phyloP scores from a whole-genome alignment of 2,329 filamentous ascomycete species.

The Diaporthe velutina region DNA sequence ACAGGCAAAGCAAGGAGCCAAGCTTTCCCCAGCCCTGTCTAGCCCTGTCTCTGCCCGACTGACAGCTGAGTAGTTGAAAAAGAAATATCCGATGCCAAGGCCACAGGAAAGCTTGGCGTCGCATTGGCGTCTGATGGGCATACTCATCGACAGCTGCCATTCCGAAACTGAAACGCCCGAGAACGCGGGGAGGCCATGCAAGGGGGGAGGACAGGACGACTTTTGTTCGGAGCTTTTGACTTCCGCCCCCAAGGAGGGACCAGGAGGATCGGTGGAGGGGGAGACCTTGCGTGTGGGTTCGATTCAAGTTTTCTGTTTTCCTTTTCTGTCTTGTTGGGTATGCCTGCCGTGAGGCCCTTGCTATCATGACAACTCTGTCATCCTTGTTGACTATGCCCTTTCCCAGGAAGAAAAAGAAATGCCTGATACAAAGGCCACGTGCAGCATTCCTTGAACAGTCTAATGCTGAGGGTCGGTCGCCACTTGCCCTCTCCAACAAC shows the following conservation, averaged over 20 bases:
- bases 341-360: no score
- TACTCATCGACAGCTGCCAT: constrained; percentile 34
- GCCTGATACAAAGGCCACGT: no score
- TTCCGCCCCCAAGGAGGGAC: not conserved
- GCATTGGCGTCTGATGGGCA: constrained; percentile 36
- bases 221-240: constrained; percentile 16
- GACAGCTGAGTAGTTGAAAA: not conserved
- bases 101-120: constrained; percentile 4
- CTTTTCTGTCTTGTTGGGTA: no score
- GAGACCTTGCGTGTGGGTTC: not conserved
- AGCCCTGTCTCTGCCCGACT: not conserved
- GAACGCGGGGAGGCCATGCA: not conserved
- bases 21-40: not conserved
- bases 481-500: no score
- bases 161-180: constrained; percentile 36
- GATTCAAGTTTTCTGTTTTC: no score
- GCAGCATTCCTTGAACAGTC: no score
- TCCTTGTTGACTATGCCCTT: no score
- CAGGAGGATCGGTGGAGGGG: no score
- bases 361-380: no score
- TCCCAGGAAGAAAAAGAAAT: no score
- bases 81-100: not conserved
- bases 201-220: not conserved
- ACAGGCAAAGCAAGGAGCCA: not conserved
- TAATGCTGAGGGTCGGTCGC: no score